phyloP scores from a whole-genome alignment of 108 stramenopile species.

The Cyclotella atomus region DNA sequence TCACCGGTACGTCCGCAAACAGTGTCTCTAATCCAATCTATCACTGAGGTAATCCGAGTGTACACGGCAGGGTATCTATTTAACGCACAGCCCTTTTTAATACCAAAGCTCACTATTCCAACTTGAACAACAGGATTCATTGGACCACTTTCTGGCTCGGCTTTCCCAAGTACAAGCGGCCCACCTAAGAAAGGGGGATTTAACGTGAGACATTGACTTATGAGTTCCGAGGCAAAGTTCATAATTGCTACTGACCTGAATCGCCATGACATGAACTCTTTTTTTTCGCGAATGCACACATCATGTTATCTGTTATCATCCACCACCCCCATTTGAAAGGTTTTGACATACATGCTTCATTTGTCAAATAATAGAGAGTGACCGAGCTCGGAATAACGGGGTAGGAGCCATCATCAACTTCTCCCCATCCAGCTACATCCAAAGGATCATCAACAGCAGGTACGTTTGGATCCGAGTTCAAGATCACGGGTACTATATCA shows the following conservation, averaged over 20 bases:
- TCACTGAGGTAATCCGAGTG: neutral
- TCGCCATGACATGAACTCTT: neutral
- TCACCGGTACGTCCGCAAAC: conserved; percentile 5
- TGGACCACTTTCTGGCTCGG: neutral
- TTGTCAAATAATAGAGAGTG: conserved; percentile 4
- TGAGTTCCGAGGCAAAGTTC: neutral
- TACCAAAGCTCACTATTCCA: conserved; percentile 4
- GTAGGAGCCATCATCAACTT: neutral
- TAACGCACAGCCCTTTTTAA: neutral
- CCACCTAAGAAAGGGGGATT: neutral
- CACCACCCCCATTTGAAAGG: neutral
- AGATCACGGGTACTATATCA: neutral
- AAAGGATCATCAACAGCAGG: neutral
- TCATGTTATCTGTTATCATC: conserved; percentile 3
- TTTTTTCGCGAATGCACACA: neutral
- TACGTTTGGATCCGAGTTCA: conserved; percentile 1
- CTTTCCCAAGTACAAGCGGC: neutral
- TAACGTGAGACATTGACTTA: too few species aligned
- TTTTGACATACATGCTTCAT: conserved; percentile 1
- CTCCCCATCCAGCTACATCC: conserved; percentile 15
- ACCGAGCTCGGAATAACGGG: neutral
- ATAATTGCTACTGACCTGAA: neutral
- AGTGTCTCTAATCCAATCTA: neutral
- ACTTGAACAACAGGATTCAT: conserved; percentile 1
- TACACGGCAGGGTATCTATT: neutral